Percentiles rank a stretch among this genome's conserved stretches.
Conservation (phyloP, 768 basidiomycete species). For the Russula olivacea region DNA sequence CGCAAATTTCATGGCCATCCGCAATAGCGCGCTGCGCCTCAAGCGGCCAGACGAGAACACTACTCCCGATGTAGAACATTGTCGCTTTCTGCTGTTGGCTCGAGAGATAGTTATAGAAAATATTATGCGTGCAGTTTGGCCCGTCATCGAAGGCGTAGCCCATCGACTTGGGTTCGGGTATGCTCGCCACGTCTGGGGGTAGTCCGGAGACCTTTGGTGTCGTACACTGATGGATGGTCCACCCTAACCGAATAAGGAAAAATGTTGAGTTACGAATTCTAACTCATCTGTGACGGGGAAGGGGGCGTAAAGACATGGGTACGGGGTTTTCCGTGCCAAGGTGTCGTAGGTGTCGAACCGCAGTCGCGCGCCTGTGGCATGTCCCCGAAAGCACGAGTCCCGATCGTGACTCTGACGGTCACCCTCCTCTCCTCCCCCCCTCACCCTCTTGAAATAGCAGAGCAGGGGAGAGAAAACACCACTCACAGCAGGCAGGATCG, state of each 20-base stretch:
- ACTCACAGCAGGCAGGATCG: constrained; percentile 25
- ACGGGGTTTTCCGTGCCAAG: not conserved
- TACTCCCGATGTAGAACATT: constrained; percentile 59
- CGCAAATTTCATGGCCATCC: constrained; percentile 52
- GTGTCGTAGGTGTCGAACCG: too few relatives aligned
- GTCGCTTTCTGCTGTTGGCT: constrained; percentile 56
- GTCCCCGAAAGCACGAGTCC: not conserved
- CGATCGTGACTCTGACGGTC: not conserved
- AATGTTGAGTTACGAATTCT: not conserved
- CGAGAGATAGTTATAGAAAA: constrained; percentile 50
- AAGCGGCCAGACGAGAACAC: constrained; percentile 49
- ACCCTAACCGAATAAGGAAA: constrained; percentile 30
- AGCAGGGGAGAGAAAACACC: not conserved
- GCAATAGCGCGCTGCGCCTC: constrained; percentile 48
- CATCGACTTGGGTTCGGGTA: constrained; percentile 53
- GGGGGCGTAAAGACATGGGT: not conserved
- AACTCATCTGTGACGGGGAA: not conserved
- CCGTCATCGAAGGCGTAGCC: constrained; percentile 63
- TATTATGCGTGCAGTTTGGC: constrained; percentile 59
- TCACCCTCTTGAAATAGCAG: not conserved
- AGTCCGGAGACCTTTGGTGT: constrained; percentile 44
- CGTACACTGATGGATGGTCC: constrained; percentile 40
- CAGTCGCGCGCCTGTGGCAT: too few relatives aligned
- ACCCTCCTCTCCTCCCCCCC: not conserved
- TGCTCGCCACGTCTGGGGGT: constrained; percentile 38